phyloP scores from a whole-genome alignment of 768 basidiomycete genomes.

The Auriscalpium microsporum region DNA sequence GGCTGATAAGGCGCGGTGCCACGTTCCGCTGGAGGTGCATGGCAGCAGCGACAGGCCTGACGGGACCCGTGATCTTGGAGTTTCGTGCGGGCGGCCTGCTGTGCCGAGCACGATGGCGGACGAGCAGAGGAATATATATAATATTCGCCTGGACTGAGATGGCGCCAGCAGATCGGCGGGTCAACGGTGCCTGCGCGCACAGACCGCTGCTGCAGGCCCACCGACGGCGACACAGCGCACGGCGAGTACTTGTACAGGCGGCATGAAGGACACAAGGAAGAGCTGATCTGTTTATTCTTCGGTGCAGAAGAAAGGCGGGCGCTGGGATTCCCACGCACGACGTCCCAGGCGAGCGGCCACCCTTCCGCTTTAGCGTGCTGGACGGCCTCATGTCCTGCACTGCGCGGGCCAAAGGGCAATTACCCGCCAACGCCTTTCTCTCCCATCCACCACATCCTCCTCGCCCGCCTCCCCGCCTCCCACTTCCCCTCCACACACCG shows the following conservation, averaged over 20 bases:
- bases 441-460: constrained; percentile 1
- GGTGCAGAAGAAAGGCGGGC: neutral
- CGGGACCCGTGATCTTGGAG: neutral
- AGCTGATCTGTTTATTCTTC: neutral
- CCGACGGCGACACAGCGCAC: neutral
- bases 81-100: neutral
- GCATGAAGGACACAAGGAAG: neutral
- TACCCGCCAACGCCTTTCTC: constrained; percentile 14
- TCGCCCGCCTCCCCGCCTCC: neutral
- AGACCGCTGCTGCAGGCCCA: neutral
- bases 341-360: neutral
- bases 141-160: constrained; percentile 3
- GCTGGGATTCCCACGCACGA: neutral
- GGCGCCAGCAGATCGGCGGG: constrained; percentile 9
- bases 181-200: neutral
- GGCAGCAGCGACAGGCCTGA: neutral
- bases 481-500: neutral
- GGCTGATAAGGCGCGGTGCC: too few species aligned
- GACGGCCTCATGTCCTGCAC: constrained; percentile 15
- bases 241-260: neutral
- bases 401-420: constrained; percentile 17
- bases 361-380: constrained; percentile 6
- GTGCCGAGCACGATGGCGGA: neutral
- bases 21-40: too few species aligned
- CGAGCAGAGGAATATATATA: neutral